These are phyloP conservation scores for Pterula multifida DNA, from an alignment of 1,284 basidiomycete species.

Conservation along the genomic window DNA sequence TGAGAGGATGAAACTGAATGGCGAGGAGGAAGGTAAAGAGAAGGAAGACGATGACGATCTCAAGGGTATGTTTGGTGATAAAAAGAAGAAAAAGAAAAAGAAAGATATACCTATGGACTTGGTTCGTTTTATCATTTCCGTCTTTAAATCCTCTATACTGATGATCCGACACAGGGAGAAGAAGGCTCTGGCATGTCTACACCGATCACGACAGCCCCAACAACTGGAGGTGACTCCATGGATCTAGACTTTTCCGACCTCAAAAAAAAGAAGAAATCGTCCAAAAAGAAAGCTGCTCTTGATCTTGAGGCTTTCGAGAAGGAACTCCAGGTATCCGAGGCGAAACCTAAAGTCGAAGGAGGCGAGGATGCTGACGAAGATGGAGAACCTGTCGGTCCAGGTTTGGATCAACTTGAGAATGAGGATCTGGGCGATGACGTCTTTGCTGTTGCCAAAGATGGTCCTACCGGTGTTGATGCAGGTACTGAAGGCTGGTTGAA, in stretches of 20 bases:
- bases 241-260: constrained; percentile 77
- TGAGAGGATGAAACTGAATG: constrained; percentile 47
- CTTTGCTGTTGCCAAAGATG: constrained; percentile 53
- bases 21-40: constrained; percentile 24
- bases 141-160: constrained; percentile 1
- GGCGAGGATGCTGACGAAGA: constrained; percentile 51
- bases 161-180: constrained; percentile 24
- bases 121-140: constrained; percentile 29
- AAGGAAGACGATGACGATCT: constrained; percentile 59
- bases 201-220: constrained; percentile 31
- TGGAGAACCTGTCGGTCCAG: constrained; percentile 37
- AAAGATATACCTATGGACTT: constrained; percentile 80
- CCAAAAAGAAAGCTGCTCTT: constrained; percentile 64
- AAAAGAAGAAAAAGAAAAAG: constrained; percentile 85
- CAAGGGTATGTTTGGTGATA: constrained; percentile 80
- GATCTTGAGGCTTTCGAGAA: constrained; percentile 85
- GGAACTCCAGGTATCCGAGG: constrained; percentile 62
- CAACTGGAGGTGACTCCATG: constrained; percentile 35
- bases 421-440: constrained; percentile 78
- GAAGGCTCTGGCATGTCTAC: constrained; percentile 54
- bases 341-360: constrained; percentile 47
- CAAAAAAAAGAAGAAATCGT: constrained; percentile 77
- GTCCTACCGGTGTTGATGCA: constrained; percentile 42
- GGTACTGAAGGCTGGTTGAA: constrained; percentile 82
- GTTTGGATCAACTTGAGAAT: constrained; percentile 61